Percentiles rank a stretch among this genome's conserved stretches.
These are phyloP conservation scores for Heracleum sosnowskyi DNA, from an alignment of 129 eudicot genomes.

Conservation along the genomic window DNA sequence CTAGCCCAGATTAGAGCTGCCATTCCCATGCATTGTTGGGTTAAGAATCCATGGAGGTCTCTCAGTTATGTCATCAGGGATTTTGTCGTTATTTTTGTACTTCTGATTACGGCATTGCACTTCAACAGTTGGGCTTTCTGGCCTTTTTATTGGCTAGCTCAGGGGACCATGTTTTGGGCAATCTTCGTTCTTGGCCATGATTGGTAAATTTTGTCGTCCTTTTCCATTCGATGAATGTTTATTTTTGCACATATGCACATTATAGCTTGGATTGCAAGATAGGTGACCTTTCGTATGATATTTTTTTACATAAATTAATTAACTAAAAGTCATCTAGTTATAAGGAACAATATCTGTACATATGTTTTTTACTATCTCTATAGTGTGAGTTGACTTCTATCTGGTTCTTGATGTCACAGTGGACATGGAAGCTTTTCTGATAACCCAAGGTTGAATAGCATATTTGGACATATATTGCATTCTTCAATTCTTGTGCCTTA, in stretches of 20 bases:
- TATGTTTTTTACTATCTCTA: not conserved
- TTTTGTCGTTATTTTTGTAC: conserved; percentile 24
- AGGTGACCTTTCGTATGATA: not conserved
- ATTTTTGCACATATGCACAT: not conserved
- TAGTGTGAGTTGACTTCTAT: not conserved
- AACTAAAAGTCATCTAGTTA: not conserved
- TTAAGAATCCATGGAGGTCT: conserved; percentile 61
- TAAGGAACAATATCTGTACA: not conserved
- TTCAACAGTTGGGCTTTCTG: conserved; percentile 41
- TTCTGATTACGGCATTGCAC: conserved; percentile 34
- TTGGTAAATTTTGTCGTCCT: conserved; percentile 32
- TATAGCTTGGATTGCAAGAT: not conserved
- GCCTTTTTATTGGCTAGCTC: conserved; percentile 66
- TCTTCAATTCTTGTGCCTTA: conserved; percentile 77
- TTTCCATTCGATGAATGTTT: not conserved
- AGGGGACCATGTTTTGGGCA: conserved; percentile 89
- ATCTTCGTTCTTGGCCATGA: conserved; percentile 80
- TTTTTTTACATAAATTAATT: not conserved
- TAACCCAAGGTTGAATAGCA: conserved; percentile 35
- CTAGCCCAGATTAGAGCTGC: conserved; percentile 66
- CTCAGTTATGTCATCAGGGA: conserved; percentile 54
- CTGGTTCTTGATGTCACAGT: conserved; percentile 24
- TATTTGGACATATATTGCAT: conserved; percentile 68
- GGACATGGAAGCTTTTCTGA: conserved; percentile 85
- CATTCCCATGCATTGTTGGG: conserved; percentile 79